These are phyloP conservation scores for Apodospora peruviana DNA, from an alignment of 495 filamentous ascomycete species.

Conservation along the genomic window DNA sequence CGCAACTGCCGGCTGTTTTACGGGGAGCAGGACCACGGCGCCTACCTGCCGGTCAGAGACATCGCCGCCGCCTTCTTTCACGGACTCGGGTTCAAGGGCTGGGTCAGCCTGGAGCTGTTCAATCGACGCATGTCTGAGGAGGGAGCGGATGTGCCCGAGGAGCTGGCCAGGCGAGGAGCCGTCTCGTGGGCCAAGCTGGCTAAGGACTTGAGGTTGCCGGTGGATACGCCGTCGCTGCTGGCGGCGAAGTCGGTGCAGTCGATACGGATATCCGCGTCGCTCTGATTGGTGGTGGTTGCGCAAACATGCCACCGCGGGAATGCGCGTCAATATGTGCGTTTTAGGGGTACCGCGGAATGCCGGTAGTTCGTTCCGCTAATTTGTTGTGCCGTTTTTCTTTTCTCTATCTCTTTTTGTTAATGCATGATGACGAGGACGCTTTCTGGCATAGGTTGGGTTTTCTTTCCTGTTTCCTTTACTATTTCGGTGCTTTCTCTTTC, in stretches of 20 bases:
- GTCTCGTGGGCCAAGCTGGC: slow-evolving; percentile 58
- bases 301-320: too few relatives aligned
- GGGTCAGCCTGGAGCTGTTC: slow-evolving; percentile 79
- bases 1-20: slow-evolving; percentile 73
- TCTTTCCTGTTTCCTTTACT: neutral
- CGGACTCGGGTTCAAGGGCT: slow-evolving; percentile 63
- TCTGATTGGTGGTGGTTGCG: slow-evolving; percentile 10
- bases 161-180: slow-evolving; percentile 60
- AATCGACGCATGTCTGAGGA: slow-evolving; percentile 56
- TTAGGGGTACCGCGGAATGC: too few relatives aligned
- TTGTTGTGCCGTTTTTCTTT: too few relatives aligned
- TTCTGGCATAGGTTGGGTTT: neutral
- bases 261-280: slow-evolving; percentile 21
- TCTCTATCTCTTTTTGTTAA: too few relatives aligned
- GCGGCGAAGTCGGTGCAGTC: neutral
- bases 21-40: slow-evolving; percentile 63
- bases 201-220: slow-evolving; percentile 46
- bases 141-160: slow-evolving; percentile 46
- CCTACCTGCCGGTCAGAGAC: slow-evolving; percentile 64
- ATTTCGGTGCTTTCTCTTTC: neutral
- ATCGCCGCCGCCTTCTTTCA: slow-evolving; percentile 58
- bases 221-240: slow-evolving; percentile 24
- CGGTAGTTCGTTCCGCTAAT: too few relatives aligned
- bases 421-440: too few relatives aligned
- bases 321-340: too few relatives aligned